A percentile compares a stretch with the other conserved stretches of the same genome.
Conservation (phyloP, 225 moss, liverwort and hornwort genomes). For the Neckera pumila region DNA sequence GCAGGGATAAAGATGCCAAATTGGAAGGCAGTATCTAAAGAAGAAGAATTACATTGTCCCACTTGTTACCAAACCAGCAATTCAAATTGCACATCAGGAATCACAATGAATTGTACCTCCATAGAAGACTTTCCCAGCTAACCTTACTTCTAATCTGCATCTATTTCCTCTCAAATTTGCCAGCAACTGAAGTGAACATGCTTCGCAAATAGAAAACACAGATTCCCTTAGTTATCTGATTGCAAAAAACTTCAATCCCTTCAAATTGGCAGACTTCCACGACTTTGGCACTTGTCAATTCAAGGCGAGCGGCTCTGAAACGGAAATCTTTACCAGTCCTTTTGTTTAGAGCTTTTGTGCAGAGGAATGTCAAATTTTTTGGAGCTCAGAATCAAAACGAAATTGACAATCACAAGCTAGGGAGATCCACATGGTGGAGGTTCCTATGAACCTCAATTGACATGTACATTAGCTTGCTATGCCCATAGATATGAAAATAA, state of each 20-base stretch:
- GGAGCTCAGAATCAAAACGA: neutral
- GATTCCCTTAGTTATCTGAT: neutral
- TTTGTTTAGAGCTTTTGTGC: neutral
- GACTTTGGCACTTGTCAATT: neutral
- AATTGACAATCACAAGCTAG: neutral
- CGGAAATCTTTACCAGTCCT: neutral
- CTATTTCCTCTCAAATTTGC: neutral
- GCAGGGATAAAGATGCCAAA: neutral
- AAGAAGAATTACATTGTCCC: neutral
- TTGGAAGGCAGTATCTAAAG: neutral
- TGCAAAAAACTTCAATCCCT: neutral
- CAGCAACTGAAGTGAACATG: neutral
- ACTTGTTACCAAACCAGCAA: neutral
- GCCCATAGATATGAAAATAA: neutral
- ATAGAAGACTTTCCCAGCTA: neutral
- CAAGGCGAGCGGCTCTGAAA: neutral
- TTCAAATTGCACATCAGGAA: neutral
- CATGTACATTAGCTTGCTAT: neutral
- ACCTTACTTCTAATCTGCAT: neutral
- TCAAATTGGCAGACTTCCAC: neutral
- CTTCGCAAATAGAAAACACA: neutral
- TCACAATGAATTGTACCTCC: neutral
- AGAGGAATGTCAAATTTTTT: neutral
- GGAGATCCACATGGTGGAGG: neutral
- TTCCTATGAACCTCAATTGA: neutral